Conservation (phyloP, 1,284 basidiomycete genomes). For the Psilocybe mexicana region DNA sequence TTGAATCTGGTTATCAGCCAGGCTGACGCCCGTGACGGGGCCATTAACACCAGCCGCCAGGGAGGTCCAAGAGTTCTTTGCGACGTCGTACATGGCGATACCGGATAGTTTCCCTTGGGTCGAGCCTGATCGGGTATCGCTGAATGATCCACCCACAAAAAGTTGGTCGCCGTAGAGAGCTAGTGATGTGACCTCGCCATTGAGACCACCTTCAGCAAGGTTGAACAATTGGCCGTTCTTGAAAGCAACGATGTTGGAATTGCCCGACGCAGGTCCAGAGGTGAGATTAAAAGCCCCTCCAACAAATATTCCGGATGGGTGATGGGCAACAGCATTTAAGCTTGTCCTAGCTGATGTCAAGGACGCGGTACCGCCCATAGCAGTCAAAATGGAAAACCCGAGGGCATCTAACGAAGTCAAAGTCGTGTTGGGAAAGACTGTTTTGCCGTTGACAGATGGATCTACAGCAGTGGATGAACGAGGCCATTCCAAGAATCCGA, state of each 20-base stretch:
- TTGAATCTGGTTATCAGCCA: constrained; percentile 55
- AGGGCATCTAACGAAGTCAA: constrained; percentile 70
- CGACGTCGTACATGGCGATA: constrained; percentile 78
- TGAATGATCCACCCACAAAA: constrained; percentile 87
- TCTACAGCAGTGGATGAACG: constrained; percentile 36
- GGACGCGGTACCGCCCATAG: constrained; percentile 46
- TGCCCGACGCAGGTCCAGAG: constrained; percentile 53
- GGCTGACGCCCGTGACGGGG: constrained; percentile 60
- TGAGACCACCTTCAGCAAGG: constrained; percentile 65
- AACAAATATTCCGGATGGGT: constrained; percentile 72
- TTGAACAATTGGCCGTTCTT: constrained; percentile 58
- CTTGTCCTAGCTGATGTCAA: constrained; percentile 42
- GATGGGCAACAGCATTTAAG: constrained; percentile 55
- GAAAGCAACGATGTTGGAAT: constrained; percentile 76
- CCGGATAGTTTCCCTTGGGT: constrained; percentile 57
- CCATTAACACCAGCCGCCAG: constrained; percentile 82
- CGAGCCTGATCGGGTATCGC: constrained; percentile 59
- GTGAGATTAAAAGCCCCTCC: constrained; percentile 77
- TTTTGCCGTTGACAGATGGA: constrained; percentile 53
- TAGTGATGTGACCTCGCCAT: constrained; percentile 75
- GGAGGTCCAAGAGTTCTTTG: constrained; percentile 66
- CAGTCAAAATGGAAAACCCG: constrained; percentile 59
- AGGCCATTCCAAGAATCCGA: constrained; percentile 84
- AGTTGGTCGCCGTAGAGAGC: constrained; percentile 61
- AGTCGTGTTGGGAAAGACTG: constrained; percentile 66